These are phyloP conservation scores for Colletotrichum falcatum DNA, from an alignment of 2,329 filamentous ascomycete species.

Conservation along the genomic window DNA sequence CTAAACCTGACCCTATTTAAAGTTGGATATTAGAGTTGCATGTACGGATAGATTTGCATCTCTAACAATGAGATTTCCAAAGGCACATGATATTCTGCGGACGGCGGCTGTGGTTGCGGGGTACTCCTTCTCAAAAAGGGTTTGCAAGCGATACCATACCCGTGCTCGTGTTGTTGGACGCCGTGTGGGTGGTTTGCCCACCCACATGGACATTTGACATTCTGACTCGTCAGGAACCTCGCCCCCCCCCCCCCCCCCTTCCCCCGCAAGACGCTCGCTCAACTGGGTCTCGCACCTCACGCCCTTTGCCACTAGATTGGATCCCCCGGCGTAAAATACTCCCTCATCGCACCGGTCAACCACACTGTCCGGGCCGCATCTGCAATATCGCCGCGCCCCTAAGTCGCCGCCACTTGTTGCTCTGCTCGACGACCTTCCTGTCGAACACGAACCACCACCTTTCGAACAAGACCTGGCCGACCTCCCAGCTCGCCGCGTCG, in stretches of 20 bases:
- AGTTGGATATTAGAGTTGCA: no score
- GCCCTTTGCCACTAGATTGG: no score
- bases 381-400: conserved; percentile 54
- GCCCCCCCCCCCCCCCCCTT: not conserved
- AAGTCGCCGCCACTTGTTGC: conserved; percentile 62
- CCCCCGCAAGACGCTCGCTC: conserved; percentile 9
- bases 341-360: conserved; percentile 24
- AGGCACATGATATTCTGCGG: no score
- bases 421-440: conserved; percentile 62
- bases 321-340: no score
- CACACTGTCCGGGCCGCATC: conserved; percentile 17
- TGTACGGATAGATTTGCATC: no score
- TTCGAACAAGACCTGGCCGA: conserved; percentile 68
- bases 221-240: not conserved
- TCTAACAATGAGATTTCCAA: no score
- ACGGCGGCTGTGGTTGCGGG: no score
- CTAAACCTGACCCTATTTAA: no score
- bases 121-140: no score
- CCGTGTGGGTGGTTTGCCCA: not conserved
- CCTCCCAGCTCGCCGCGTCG: conserved; percentile 64
- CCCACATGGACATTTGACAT: not conserved
- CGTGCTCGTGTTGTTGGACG: not conserved
- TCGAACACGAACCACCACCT: conserved; percentile 73
- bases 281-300: no score
- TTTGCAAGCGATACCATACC: no score